These are phyloP conservation scores for Acacia confusa DNA, from an alignment of 306 rosid species.

Conservation along the genomic window DNA sequence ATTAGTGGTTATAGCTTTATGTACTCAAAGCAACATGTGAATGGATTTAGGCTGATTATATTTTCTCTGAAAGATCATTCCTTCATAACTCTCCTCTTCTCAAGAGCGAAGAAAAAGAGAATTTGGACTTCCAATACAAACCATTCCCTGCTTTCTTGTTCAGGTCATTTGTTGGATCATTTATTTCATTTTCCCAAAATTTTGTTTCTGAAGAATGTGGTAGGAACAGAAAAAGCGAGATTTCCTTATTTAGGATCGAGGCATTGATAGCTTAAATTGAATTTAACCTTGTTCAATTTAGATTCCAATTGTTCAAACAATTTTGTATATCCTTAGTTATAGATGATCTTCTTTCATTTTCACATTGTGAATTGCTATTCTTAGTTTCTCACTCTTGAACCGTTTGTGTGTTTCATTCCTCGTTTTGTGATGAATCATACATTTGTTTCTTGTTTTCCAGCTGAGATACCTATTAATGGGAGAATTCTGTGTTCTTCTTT, in stretches of 20 bases:
- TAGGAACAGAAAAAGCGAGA: neutral
- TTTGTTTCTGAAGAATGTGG: constrained; percentile 19
- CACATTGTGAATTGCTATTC: constrained; percentile 7
- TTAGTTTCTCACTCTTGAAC: constrained; percentile 24
- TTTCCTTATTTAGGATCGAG: constrained; percentile 12
- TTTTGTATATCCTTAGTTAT: neutral
- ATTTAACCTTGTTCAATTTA: neutral
- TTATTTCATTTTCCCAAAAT: neutral
- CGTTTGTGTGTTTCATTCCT: constrained; percentile 26
- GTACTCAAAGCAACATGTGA: too few species aligned
- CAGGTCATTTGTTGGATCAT: constrained; percentile 52
- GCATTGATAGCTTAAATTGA: constrained; percentile 14
- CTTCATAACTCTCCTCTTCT: neutral
- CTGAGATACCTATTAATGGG: constrained; percentile 33
- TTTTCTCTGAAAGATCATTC: constrained; percentile 35
- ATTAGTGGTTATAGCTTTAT: too few species aligned
- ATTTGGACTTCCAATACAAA: neutral
- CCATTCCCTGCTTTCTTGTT: constrained; percentile 23
- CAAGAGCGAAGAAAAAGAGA: constrained; percentile 1
- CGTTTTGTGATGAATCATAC: neutral
- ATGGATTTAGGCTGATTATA: too few species aligned
- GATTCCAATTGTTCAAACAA: neutral
- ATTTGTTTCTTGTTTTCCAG: constrained; percentile 36
- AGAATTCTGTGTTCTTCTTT: neutral
- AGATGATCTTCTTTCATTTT: neutral